Base-by-base conservation (phyloP, 257 asterid species). In the Dorcoceras hygrometricum region DNA sequence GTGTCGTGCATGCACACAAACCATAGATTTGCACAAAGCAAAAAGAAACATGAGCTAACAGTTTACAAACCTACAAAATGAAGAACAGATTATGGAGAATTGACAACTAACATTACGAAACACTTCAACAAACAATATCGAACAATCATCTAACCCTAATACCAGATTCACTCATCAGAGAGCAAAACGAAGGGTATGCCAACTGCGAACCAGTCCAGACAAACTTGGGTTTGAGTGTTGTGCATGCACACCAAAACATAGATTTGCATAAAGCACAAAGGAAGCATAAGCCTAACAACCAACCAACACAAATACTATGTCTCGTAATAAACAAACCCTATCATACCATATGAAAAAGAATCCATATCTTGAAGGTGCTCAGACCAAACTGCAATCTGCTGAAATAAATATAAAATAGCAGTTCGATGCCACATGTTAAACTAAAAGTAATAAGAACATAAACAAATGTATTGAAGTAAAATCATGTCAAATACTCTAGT, bases 321-420 rank as follows among this genome's bases (percentile, higher is more conserved):
- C 83, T 68, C 65, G 63, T 29, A 70, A 79, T 68, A 74, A 77
- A 69, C 75, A 58, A 75, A 63, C 89, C 83, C 86, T 69, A 71
- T 65, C 96, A 83, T 84, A 84, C 89, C 91, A 89, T 86, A 84
- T 78, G 73, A 62, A 81, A 67, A 58, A 61, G 25, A 72, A 70
- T 80, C 81, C 82, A 74, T 78, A 55, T 24, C 39, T 79, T 78
- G 68, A 87, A 88, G 77, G 90, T 95, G 86, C 87, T 71, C 82
- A 80, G 76, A 78, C 68, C 72, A 66, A 76, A 84, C 82, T 71
- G 79, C 96, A 79, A 65, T 74, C 87, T 80, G 77, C 87, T 83
- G 86, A 80, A 83, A 83, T 80, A 57, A 57, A 77, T 77, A 76
- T 72, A 68, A 71, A 73, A 72, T 70, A 72, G 75, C 66, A 77